A percentile compares a stretch with the other conserved stretches of the same genome.
Evolutionary conservation across 2,329 filamentous ascomycete genomes (phyloP).

Genomic region (Iodosphaeria phyllophila): DNA sequence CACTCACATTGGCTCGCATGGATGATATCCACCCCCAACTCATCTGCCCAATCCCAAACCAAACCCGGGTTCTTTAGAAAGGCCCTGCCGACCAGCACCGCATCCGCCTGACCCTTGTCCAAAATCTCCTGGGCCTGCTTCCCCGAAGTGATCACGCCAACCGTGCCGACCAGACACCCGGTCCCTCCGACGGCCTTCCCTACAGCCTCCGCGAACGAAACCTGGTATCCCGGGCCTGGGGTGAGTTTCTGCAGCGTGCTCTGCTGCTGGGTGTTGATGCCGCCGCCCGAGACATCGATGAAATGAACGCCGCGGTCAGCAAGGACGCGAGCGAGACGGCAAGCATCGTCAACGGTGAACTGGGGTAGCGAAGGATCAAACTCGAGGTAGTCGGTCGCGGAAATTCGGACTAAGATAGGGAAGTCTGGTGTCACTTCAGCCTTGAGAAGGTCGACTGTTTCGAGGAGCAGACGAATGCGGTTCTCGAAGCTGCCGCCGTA

Average conservation of each 20-base stretch:
- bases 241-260: constrained; percentile 26
- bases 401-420: constrained; percentile 51
- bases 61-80: constrained; percentile 41
- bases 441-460: constrained; percentile 45
- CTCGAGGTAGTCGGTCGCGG: constrained; percentile 51
- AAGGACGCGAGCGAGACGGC: constrained; percentile 37
- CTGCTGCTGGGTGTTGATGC: constrained; percentile 25
- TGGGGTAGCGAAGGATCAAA: constrained; percentile 18
- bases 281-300: constrained; percentile 48
- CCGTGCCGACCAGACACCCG: constrained; percentile 29
- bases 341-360: constrained; percentile 44
- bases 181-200: constrained; percentile 45
- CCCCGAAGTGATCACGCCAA: constrained; percentile 28
- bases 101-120: constrained; percentile 21
- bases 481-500: constrained; percentile 59
- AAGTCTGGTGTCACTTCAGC: constrained; percentile 40
- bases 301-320: constrained; percentile 48
- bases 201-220: constrained; percentile 42
- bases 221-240: constrained; percentile 43
- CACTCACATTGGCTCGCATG: constrained; percentile 33
- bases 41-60: constrained; percentile 35
- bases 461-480: constrained; percentile 46
- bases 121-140: constrained; percentile 27
- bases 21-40: constrained; percentile 25
- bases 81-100: constrained; percentile 27